Evolutionary conservation across 2,329 filamentous ascomycete species (phyloP), one percentile per base, ranked within the genome.

Genomic region (Aspergillus pseudoviridinutans): DNA sequence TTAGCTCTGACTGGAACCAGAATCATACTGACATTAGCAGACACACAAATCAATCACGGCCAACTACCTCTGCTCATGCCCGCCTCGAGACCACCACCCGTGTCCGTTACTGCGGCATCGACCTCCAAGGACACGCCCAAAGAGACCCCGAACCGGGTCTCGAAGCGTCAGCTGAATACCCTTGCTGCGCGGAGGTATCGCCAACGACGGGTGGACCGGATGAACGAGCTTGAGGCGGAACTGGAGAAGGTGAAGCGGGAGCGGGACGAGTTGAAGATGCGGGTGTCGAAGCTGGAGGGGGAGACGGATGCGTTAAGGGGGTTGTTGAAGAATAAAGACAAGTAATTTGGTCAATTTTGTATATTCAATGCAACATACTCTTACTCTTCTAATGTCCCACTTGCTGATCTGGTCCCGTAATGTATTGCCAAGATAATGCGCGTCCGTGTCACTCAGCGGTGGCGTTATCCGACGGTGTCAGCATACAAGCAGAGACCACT

Each of bases 141-240:
- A 47, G 58, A 61, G 9, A 32, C 55, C 20, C 12, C 59, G 20
- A 61, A 54, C n/a, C 65, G 67, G 27, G 63, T 72, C 20, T 64
- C 67, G 55, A 74, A 73, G 51, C 72, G 72, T 25, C 68, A 67
- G 52, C 63, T 72, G 12, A 74, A 74, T 56, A 74, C 72, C 14
- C 65, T 72, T 41, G 71, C 72, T 46, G 72, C 72, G 49, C 69
- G 71, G 20, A 64, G 71, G 47, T 74, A 71, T 60, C 71, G 72
- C 4, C 70, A 74, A 63, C 67, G 69, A 50, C 70, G 70, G 6
- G 63, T 70, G 27, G 71, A 74, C 50, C 66, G 67, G 57, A 66
- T 72, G 58, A 65, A 67, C 47, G 62, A 64, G 49, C 63, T 74
- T 24, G 70, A 73, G 60, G 66, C 62, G n/a, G 70, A 73, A 55